Conservation (phyloP, 495 filamentous ascomycete genomes). For the Immersiella caudata region DNA sequence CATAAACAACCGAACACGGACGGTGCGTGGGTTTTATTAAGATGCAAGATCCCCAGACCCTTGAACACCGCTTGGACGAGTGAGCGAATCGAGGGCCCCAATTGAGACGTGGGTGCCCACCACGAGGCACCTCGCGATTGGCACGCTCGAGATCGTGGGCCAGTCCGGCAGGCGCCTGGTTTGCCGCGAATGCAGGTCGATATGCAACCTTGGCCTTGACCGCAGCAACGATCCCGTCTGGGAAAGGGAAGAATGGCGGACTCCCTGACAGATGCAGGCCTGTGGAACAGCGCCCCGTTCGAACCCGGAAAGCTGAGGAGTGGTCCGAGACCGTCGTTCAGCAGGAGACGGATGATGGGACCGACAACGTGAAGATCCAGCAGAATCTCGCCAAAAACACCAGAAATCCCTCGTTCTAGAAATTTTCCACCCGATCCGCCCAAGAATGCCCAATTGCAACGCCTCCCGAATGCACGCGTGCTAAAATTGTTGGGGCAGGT, state of each 20-base stretch:
- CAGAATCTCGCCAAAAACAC: not conserved
- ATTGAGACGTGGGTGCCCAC: conserved; percentile 17
- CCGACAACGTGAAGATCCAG: not conserved
- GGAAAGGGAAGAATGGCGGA: conserved; percentile 7
- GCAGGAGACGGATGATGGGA: not conserved
- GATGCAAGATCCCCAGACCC: conserved; percentile 17
- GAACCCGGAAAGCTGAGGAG: conserved; percentile 12
- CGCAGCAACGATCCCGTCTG: conserved; percentile 12
- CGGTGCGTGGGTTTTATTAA: conserved; percentile 18
- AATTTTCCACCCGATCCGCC: not conserved
- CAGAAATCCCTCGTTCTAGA: not conserved
- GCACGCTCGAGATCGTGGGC: conserved; percentile 17
- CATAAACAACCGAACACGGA: conserved; percentile 21
- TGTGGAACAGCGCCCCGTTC: conserved; percentile 12
- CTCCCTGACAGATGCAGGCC: conserved; percentile 17
- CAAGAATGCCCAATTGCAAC: not conserved
- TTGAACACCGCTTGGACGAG: conserved; percentile 4
- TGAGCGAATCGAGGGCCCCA: conserved; percentile 21
- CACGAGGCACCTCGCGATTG: conserved; percentile 20
- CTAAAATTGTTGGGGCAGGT: conserved; percentile 1
- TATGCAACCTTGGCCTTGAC: conserved; percentile 19
- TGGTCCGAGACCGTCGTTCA: conserved; percentile 1
- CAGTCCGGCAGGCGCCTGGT: conserved; percentile 3
- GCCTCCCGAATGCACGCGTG: not conserved
- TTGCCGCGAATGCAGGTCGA: conserved; percentile 20